These are phyloP conservation scores for Cladosporium sphaerospermum DNA, from an alignment of 2,329 filamentous ascomycete genomes.

Conservation along the genomic window DNA sequence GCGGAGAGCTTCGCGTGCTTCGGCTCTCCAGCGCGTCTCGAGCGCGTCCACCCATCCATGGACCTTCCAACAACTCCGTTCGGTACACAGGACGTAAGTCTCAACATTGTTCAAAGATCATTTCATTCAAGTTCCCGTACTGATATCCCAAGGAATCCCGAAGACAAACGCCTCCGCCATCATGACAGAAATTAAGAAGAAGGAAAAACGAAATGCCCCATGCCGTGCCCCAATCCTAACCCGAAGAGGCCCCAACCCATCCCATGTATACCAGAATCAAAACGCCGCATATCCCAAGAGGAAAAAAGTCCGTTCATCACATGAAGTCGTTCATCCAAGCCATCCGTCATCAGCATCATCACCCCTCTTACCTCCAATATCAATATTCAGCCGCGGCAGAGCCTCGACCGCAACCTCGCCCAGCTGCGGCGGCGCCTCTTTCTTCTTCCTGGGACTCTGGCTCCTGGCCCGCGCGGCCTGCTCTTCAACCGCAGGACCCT, in stretches of 20 bases:
- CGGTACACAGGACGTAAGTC: no score
- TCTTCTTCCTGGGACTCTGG: constrained; percentile 34
- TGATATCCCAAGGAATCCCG: neutral
- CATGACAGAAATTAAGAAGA: neutral
- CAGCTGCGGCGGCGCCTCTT: constrained; percentile 20
- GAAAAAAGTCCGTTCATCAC: neutral
- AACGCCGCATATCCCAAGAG: neutral
- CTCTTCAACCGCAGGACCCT: constrained; percentile 52
- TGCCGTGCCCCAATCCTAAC: neutral
- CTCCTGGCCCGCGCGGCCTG: constrained; percentile 32
- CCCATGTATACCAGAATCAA: neutral
- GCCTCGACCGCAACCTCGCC: constrained; percentile 15
- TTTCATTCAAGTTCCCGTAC: neutral
- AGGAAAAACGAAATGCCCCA: constrained; percentile 1
- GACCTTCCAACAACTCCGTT: no score
- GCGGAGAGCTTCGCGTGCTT: no score
- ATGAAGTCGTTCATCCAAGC: constrained; percentile 23
- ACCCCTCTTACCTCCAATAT: constrained; percentile 15
- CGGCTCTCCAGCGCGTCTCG: no score
- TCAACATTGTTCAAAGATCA: no score
- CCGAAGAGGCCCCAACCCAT: neutral
- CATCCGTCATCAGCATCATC: constrained; percentile 24
- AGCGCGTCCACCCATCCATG: no score
- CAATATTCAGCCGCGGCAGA: constrained; percentile 22
- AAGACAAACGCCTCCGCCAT: no score